Base-by-base conservation (phyloP, 2,329 filamentous ascomycete genomes). In the Grosmannia huntii region DNA sequence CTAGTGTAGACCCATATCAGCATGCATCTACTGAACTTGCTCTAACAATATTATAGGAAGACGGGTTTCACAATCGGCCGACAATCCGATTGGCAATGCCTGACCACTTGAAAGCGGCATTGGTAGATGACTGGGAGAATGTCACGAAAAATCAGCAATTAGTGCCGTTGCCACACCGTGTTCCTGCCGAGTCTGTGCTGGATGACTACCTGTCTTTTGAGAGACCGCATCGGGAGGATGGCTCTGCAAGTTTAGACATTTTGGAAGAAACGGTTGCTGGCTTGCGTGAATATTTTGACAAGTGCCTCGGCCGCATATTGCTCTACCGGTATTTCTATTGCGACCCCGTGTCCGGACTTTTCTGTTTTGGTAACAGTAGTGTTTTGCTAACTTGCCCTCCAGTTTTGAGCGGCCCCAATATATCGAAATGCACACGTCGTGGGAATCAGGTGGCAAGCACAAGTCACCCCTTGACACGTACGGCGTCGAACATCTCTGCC, bases 111-210 rank as follows among this genome's bases (percentile, higher is more conserved):
- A 96, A 97, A 75, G 89, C 88, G 19, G 80, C 95, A 62, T 82
- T 99, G 3, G 94, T 99, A 25, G 94, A 99, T 69, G 94, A 99
- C 70, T 99, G 94, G 94, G 94, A 99, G 71, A 95, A 96, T 66
- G 85, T 99, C 61, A 99, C 94, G 59, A 97, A 96, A 74, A 94
- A 95, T 68, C 83, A 90, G 65, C 89, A 92, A 68, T 83, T 97
- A 4, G 89, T 96, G 36, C 85, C 89, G 1, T 77, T 99, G 19
- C 94, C 94, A 0, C 85, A 90, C 53, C 76, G 79, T 31, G 82
- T 86, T 56, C 84, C 92, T 1, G 89, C 94, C 60, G 83, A 81
- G 62, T 75, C 82, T 63, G 89, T 99, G 61, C 75, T 99, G 19
- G 80, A 90, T 54, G 87, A 92, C 63, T 99, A 96, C 70, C 76